Percentiles rank a stretch among this genome's conserved stretches.
These are phyloP conservation scores for Pseudodiploospora longispora DNA, from an alignment of 2,329 filamentous ascomycete genomes.

Conservation along the genomic window DNA sequence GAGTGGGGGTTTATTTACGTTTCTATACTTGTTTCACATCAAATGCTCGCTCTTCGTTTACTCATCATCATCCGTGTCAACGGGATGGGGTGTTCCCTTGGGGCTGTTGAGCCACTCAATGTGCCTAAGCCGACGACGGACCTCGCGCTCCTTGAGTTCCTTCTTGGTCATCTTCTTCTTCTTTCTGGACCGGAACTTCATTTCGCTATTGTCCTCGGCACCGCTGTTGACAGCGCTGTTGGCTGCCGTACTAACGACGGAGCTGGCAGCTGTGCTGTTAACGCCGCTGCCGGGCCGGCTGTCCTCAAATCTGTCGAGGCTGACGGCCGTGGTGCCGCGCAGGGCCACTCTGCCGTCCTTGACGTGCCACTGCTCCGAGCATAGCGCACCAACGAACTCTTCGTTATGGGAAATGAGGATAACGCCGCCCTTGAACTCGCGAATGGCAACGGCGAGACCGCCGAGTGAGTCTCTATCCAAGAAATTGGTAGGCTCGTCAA, in stretches of 20 bases:
- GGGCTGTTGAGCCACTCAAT: conserved; percentile 77
- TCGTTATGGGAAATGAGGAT: conserved; percentile 99
- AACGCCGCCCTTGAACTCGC: conserved; percentile 95
- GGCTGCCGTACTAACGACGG: conserved; percentile 46
- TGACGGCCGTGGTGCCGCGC: conserved; percentile 67
- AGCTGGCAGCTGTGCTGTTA: conserved; percentile 50
- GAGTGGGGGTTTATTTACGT: too few species aligned
- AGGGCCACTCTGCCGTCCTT: conserved; percentile 79
- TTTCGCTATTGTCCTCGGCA: conserved; percentile 66
- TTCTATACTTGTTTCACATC: too few species aligned
- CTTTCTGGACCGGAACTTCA: conserved; percentile 85
- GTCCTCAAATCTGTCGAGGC: conserved; percentile 82
- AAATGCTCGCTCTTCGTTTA: conserved; percentile 9
- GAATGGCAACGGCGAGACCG: conserved; percentile 93
- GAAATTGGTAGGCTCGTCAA: conserved; percentile 99
- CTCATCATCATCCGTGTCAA: conserved; percentile 70
- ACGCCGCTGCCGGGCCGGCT: conserved; percentile 52
- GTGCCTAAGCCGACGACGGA: conserved; percentile 77
- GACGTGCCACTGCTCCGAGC: conserved; percentile 94
- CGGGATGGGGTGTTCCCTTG: conserved; percentile 72
- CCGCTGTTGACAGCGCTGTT: conserved; percentile 64
- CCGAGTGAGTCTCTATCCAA: conserved; percentile 96
- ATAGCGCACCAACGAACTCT: conserved; percentile 93
- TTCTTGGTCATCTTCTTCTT: conserved; percentile 99
- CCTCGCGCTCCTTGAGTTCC: conserved; percentile 89